These are phyloP conservation scores for Pseudogymnoascus sp. DNA, from an alignment of 2,329 filamentous ascomycete species.

Conservation along the genomic window DNA sequence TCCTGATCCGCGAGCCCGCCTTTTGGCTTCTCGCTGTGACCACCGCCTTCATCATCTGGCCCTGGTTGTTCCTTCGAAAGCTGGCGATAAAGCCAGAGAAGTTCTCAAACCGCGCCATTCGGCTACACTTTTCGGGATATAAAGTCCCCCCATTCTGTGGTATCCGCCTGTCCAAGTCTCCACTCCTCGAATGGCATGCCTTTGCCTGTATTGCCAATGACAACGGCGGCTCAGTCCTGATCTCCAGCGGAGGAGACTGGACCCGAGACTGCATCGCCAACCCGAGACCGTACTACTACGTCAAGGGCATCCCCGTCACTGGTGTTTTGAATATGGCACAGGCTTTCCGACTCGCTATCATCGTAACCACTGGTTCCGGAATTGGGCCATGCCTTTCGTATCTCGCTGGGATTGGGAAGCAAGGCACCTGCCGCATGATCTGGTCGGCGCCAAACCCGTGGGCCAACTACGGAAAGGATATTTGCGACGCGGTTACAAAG, in stretches of 20 bases:
- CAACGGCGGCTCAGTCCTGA: slow-evolving; percentile 43
- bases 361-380: slow-evolving; percentile 32
- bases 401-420: slow-evolving; percentile 15
- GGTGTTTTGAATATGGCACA: slow-evolving; percentile 30
- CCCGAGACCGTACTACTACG: slow-evolving; percentile 43
- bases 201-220: slow-evolving; percentile 48
- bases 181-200: slow-evolving; percentile 46
- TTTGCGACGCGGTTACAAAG: slow-evolving; percentile 25
- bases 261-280: slow-evolving; percentile 42
- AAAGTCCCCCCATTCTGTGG: slow-evolving; percentile 34
- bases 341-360: slow-evolving; percentile 28
- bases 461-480: slow-evolving; percentile 28
- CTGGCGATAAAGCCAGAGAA: slow-evolving; percentile 41
- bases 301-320: slow-evolving; percentile 39
- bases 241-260: slow-evolving; percentile 52
- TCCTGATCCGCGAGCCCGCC: slow-evolving; percentile 29
- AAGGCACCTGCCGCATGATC: slow-evolving; percentile 25
- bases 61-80: slow-evolving; percentile 50
- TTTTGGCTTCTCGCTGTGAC: slow-evolving; percentile 50
- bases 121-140: slow-evolving; percentile 42
- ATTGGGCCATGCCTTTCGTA: slow-evolving; percentile 31
- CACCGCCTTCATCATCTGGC: slow-evolving; percentile 44
- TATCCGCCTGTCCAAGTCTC: slow-evolving; percentile 39
- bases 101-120: slow-evolving; percentile 49
- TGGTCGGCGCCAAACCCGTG: slow-evolving; percentile 30